Evolutionary conservation across 2,329 filamentous ascomycete species (phyloP).

Genomic region (Scopulariopsis brevicaulis): DNA sequence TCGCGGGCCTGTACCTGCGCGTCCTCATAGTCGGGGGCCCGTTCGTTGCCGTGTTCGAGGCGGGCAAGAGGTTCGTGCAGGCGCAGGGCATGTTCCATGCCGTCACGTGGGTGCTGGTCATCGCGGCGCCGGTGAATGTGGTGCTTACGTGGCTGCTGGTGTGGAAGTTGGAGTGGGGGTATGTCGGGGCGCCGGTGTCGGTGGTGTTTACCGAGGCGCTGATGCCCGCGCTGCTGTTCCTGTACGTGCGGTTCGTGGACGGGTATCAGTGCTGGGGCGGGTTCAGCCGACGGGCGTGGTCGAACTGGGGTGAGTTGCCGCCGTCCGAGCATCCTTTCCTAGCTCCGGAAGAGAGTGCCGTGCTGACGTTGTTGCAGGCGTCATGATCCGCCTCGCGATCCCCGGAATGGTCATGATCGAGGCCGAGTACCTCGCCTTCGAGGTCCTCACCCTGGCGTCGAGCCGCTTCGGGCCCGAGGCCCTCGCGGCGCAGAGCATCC

Average conservation of each 20-base stretch:
- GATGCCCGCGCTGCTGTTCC: slow-evolving; percentile 63
- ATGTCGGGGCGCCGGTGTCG: slow-evolving; percentile 72
- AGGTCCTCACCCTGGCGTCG: slow-evolving; percentile 74
- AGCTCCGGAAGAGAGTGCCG: background rate
- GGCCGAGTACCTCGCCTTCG: slow-evolving; percentile 88
- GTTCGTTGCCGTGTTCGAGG: slow-evolving; percentile 67
- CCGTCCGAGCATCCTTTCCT: background rate
- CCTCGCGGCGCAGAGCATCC: slow-evolving; percentile 78
- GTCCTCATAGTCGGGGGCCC: slow-evolving; percentile 64
- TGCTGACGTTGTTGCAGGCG: slow-evolving; percentile 15
- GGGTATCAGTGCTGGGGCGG: slow-evolving; percentile 78
- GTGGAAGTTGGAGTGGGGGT: slow-evolving; percentile 58
- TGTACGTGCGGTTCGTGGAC: slow-evolving; percentile 65
- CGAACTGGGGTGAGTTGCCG: slow-evolving; percentile 54
- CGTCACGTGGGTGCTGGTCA: slow-evolving; percentile 63
- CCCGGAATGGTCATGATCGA: slow-evolving; percentile 91
- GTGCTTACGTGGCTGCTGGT: slow-evolving; percentile 71
- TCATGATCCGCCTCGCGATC: slow-evolving; percentile 75
- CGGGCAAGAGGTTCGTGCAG: slow-evolving; percentile 70
- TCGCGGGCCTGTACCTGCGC: slow-evolving; percentile 63
- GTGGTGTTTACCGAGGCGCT: slow-evolving; percentile 70
- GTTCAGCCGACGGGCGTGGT: slow-evolving; percentile 56
- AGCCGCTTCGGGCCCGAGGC: slow-evolving; percentile 69
- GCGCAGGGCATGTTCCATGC: slow-evolving; percentile 73
- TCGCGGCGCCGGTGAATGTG: slow-evolving; percentile 67